phyloP scores from a whole-genome alignment of 2,329 filamentous ascomycete genomes.

The Mariannaea sp. region DNA sequence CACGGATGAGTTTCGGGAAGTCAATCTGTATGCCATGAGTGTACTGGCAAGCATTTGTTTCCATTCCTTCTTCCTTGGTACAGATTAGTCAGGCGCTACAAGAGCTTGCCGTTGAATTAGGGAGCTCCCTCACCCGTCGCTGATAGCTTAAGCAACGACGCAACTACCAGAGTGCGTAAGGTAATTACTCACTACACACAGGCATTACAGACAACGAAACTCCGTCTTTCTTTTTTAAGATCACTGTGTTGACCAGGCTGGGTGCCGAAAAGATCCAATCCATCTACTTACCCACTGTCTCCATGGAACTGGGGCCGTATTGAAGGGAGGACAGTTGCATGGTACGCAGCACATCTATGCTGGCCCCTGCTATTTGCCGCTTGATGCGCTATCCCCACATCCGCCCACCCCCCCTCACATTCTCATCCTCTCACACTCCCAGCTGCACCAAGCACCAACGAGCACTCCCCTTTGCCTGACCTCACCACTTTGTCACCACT shows the following conservation, averaged over 20 bases:
- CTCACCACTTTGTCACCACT: slow-evolving; percentile 19
- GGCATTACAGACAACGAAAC: no score
- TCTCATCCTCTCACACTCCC: slow-evolving; percentile 1
- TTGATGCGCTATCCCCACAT: slow-evolving; percentile 9
- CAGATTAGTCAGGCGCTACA: no score
- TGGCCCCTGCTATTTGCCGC: neutral
- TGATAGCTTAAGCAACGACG: no score
- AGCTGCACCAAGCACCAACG: neutral
- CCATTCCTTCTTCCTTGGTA: no score
- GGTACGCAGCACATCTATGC: neutral
- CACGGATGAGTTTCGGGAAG: no score
- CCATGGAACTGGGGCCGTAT: neutral
- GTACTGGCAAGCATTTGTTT: no score
- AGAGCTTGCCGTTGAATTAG: no score
- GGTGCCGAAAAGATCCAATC: neutral
- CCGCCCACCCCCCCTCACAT: slow-evolving; percentile 1
- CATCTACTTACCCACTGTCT: slow-evolving; percentile 1
- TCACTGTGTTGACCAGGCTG: neutral
- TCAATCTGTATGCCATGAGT: no score
- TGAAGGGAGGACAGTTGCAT: neutral
- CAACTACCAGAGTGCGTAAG: no score
- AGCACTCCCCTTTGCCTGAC: slow-evolving; percentile 31
- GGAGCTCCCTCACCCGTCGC: no score
- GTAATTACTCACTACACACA: no score
- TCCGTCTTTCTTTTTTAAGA: no score